Evolutionary conservation across 2,329 filamentous ascomycete genomes (phyloP), one percentile per base, ranked within the genome.

Genomic region (Akanthomyces muscarius): DNA sequence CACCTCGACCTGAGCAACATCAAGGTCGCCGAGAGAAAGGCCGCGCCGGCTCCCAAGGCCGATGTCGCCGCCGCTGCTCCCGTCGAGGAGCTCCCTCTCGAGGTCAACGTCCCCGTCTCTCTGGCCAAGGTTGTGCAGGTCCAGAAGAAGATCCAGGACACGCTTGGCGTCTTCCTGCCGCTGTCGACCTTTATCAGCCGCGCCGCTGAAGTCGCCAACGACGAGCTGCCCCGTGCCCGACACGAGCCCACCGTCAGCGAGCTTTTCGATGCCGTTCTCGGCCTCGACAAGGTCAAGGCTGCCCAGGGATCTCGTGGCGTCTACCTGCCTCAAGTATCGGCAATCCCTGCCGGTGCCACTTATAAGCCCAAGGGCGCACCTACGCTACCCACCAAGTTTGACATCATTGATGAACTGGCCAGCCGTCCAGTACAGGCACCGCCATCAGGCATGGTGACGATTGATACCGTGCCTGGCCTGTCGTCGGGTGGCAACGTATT

Each of bases 1-100:
- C 92, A 96, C 75, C 86, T 99, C 60, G 94, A 99, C 74, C 86
- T 99, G 28, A 95, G 90, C 80, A 97, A 98, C 80, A 94, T 98
- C 80, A 96, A 96, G 81, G 79, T 94, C 64, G 89, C 88, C 54
- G 75, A 80, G 61, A 80, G 81, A 72, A 81, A 83, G 73, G 71
- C 69, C 54, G 69, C 70, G 41, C 65, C 76, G 41, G 71, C 78
- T 63, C 75, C 76, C 59, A 73, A 77, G 60, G 72, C 75, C 44
- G 73, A 74, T 25, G 72, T 76, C 36, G 72, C 75, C 8, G 71
- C 79, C 51, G 74, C 78, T 47, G 73, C 76, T 36, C 74, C 80
- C 16, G 72, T 81, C 13, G 76, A 81, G 42, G 72, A 80, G 64
- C 76, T 82, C 28, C 41, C 59, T 14, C 77, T 85, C 30, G 79